These are phyloP conservation scores for Solanum chmielewskii DNA, from an alignment of 257 asterid species.

Conservation along the genomic window DNA sequence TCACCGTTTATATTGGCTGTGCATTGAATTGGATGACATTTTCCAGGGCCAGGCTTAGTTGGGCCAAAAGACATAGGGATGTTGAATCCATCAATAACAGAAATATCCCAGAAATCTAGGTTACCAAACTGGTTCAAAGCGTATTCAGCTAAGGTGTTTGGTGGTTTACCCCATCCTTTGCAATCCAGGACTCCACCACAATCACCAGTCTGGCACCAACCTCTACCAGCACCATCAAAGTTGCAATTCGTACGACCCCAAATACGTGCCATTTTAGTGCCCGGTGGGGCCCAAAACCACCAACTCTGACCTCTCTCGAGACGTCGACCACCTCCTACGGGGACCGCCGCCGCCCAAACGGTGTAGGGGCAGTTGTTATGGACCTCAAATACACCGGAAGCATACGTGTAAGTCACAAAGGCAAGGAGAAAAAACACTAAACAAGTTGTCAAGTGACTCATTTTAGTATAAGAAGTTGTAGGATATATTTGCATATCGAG, in stretches of 20 bases:
- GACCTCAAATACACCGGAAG: constrained; percentile 16
- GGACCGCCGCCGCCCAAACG: constrained; percentile 23
- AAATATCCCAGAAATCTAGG: constrained; percentile 38
- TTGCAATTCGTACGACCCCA: constrained; percentile 68
- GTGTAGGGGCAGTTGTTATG: constrained; percentile 19
- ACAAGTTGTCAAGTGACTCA: neutral
- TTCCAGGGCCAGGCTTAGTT: neutral
- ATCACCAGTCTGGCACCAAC: constrained; percentile 56
- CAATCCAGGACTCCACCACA: constrained; percentile 45
- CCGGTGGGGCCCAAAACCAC: constrained; percentile 15
- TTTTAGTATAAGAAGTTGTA: neutral
- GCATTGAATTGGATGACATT: constrained; percentile 29
- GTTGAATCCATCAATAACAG: constrained; percentile 49
- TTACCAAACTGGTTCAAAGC: constrained; percentile 32
- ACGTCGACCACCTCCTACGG: constrained; percentile 8
- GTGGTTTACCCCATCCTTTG: constrained; percentile 26
- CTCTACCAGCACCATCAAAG: constrained; percentile 35
- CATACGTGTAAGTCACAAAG: neutral
- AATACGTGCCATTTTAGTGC: constrained; percentile 21
- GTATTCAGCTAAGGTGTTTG: constrained; percentile 43
- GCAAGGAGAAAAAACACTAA: neutral
- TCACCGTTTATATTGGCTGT: constrained; percentile 24
- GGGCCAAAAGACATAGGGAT: constrained; percentile 45
- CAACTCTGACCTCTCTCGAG: constrained; percentile 21
- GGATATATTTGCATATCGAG: neutral